Evolutionary conservation across 768 basidiomycete species (phyloP).

Genomic region (Boletus barrowsii): DNA sequence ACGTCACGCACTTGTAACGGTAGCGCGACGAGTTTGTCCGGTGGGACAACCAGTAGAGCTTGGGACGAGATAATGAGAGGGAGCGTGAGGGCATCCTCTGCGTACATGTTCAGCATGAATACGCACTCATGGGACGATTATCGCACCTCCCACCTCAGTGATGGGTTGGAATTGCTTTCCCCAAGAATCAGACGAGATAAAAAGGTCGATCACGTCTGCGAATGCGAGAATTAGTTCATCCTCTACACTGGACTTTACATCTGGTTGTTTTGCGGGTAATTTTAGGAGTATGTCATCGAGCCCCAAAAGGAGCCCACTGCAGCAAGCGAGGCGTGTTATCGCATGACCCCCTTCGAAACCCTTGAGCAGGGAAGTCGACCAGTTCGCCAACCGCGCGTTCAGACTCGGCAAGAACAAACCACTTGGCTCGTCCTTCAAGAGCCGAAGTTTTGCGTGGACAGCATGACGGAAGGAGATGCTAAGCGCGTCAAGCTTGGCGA

Average conservation of each 20-base stretch:
- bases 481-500: slow-evolving; percentile 28
- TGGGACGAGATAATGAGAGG: slow-evolving; percentile 58
- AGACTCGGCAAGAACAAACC: slow-evolving; percentile 34
- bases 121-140: not conserved
- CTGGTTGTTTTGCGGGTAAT: slow-evolving; percentile 28
- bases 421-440: slow-evolving; percentile 28
- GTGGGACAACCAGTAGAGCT: slow-evolving; percentile 52
- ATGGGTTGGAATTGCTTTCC: slow-evolving; percentile 65
- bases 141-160: slow-evolving; percentile 41
- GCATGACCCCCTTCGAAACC: slow-evolving; percentile 68
- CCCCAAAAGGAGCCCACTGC: slow-evolving; percentile 62
- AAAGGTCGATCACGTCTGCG: slow-evolving; percentile 71
- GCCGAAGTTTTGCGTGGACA: slow-evolving; percentile 25
- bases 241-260: slow-evolving; percentile 48
- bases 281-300: slow-evolving; percentile 48
- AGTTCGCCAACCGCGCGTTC: slow-evolving; percentile 43
- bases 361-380: slow-evolving; percentile 49
- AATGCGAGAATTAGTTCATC: slow-evolving; percentile 66
- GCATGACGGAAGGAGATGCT: slow-evolving; percentile 30
- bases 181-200: slow-evolving; percentile 49
- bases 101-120: slow-evolving; percentile 7
- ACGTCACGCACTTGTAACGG: slow-evolving; percentile 47
- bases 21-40: slow-evolving; percentile 55
- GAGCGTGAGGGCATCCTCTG: slow-evolving; percentile 42
- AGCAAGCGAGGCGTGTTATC: slow-evolving; percentile 57